Conservation (phyloP, 179 eudicot species). For the Drosera spatulata region DNA sequence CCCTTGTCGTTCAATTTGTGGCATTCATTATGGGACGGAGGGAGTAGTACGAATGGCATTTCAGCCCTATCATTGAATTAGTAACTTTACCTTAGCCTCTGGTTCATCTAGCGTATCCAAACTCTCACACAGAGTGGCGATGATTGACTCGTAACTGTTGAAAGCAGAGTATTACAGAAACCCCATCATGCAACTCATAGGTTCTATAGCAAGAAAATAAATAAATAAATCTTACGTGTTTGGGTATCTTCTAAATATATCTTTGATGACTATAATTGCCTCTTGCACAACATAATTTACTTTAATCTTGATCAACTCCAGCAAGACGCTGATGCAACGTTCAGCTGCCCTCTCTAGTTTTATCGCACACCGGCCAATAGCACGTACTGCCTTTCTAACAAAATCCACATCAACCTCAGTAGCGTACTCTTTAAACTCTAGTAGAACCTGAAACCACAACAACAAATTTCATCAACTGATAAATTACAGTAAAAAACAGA, state of each 20-base stretch:
- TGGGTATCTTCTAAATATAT: constrained; percentile 96
- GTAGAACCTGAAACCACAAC: constrained; percentile 48
- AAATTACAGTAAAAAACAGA: not conserved
- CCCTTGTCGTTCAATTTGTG: too few relatives aligned
- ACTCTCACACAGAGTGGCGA: constrained; percentile 99
- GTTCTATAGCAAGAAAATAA: not conserved
- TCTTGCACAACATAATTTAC: constrained; percentile 98
- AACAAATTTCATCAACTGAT: constrained; percentile 4
- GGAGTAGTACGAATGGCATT: not conserved
- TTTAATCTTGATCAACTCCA: constrained; percentile 96
- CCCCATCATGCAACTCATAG: not conserved
- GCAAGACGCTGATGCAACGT: constrained; percentile 96
- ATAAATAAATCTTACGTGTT: constrained; percentile 56
- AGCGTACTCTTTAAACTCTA: constrained; percentile 98
- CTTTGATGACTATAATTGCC: constrained; percentile 97
- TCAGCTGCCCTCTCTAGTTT: constrained; percentile 99
- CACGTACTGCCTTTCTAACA: constrained; percentile 98
- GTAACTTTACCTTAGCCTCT: constrained; percentile 73
- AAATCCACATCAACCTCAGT: constrained; percentile 99
- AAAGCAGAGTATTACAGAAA: constrained; percentile 6
- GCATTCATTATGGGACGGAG: too few relatives aligned
- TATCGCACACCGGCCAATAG: constrained; percentile 98
- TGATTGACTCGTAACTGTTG: constrained; percentile 89
- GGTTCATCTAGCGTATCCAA: constrained; percentile 98
- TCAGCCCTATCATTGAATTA: not conserved